A percentile compares a stretch with the other conserved stretches of the same genome.
Conservation (phyloP, 768 basidiomycete genomes). For the Rhizopogon sp. region DNA sequence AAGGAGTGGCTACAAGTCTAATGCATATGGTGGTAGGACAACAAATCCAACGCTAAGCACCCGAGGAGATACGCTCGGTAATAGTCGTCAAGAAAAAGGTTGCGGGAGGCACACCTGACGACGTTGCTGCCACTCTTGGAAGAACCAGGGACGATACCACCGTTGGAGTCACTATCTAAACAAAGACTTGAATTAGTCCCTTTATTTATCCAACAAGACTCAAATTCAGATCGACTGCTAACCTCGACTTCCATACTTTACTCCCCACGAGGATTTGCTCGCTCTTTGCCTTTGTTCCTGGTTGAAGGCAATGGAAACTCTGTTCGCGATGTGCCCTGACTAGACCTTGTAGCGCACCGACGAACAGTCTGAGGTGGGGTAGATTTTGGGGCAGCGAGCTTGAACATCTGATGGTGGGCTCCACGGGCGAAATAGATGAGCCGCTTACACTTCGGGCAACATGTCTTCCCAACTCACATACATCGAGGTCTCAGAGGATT, state of each 20-base stretch:
- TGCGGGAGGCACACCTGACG: conserved; percentile 7
- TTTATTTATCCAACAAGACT: neutral
- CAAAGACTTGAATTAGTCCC: neutral
- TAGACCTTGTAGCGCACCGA: neutral
- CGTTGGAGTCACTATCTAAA: neutral
- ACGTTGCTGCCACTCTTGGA: conserved; percentile 10
- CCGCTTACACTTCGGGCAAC: conserved; percentile 6
- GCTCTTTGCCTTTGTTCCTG: conserved; percentile 20
- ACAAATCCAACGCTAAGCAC: too few species aligned
- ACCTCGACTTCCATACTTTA: conserved; percentile 1
- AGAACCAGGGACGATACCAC: neutral
- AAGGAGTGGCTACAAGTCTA: too few species aligned
- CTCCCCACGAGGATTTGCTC: conserved; percentile 6
- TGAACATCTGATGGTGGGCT: neutral
- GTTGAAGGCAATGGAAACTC: conserved; percentile 15
- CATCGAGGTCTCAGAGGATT: conserved; percentile 20
- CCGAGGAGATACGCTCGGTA: neutral
- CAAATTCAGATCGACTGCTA: conserved; percentile 8
- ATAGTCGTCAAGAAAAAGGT: neutral
- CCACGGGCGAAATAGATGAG: neutral
- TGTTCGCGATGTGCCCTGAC: neutral
- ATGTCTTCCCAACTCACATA: conserved; percentile 17
- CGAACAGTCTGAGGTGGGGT: conserved; percentile 17
- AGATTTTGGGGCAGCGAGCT: neutral
- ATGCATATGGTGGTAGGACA: too few species aligned